These are phyloP conservation scores for Naegleria gruberi DNA, from an alignment of 208 protist genomes.

Conservation along the genomic window DNA sequence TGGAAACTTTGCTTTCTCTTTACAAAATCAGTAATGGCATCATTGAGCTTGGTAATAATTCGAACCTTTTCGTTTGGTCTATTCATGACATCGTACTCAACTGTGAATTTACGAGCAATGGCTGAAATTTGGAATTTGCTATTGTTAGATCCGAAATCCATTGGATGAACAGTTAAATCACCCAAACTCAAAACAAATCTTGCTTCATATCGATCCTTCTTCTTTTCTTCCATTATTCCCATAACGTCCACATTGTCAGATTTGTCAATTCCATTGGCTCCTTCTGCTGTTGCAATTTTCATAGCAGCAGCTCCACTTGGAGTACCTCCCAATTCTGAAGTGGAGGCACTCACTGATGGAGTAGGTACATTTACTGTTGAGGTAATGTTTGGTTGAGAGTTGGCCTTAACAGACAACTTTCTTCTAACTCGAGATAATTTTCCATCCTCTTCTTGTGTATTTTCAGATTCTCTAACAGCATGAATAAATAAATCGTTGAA, in stretches of 20 bases:
- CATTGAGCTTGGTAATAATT: neutral
- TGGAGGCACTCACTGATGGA: neutral
- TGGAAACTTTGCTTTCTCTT: neutral
- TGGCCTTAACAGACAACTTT: neutral
- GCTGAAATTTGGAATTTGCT: neutral
- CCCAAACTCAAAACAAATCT: neutral
- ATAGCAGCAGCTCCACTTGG: neutral
- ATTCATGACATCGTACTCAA: neutral
- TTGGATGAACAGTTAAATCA: neutral
- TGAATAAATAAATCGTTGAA: conserved; percentile 17
- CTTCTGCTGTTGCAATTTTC: neutral
- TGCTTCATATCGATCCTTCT: neutral
- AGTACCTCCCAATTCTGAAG: neutral
- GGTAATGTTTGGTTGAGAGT: neutral
- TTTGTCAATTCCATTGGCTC: neutral
- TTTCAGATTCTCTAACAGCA: neutral
- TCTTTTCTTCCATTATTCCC: neutral
- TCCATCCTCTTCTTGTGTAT: neutral
- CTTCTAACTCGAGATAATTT: neutral
- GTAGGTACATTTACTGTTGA: neutral
- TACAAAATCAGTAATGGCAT: neutral
- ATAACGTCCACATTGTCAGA: neutral
- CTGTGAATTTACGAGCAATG: neutral
- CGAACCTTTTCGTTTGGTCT: neutral
- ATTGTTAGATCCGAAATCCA: neutral